phyloP scores from a whole-genome alignment of 257 asterid genomes.

The Solanum chmielewskii region DNA sequence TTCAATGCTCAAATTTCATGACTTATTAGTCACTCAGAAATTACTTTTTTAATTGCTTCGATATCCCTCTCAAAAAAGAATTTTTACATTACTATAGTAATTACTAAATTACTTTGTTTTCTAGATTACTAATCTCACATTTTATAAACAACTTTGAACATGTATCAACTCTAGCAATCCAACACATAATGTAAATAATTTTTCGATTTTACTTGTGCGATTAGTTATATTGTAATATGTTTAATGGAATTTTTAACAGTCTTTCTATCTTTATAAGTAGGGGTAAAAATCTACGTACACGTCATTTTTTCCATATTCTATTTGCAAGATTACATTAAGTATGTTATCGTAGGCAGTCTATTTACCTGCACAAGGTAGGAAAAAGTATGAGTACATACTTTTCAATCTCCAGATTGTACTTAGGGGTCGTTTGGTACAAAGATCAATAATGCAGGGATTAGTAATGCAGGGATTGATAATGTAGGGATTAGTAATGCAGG shows the following conservation, averaged over 20 bases:
- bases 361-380: neutral
- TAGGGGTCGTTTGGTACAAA: too few species aligned
- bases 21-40: fast-evolving
- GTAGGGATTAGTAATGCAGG: too few species aligned
- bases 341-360: too few species aligned
- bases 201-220: too few species aligned
- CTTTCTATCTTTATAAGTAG: neutral
- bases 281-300: fast-evolving
- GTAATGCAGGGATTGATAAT: too few species aligned
- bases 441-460: too few species aligned
- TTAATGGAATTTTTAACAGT: neutral
- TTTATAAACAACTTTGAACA: neutral
- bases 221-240: too few species aligned
- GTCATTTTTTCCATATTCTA: neutral
- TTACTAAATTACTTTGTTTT: neutral
- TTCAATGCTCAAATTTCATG: neutral
- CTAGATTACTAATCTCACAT: neutral
- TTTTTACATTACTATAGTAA: neutral
- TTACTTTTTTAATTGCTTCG: neutral
- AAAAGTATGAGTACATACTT: neutral
- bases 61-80: too few species aligned
- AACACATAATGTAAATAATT: too few species aligned
- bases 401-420: neutral
- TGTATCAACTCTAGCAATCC: neutral
- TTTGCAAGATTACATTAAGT: neutral